Conservation (phyloP, 306 rosid species). For the Vigna mungo region DNA sequence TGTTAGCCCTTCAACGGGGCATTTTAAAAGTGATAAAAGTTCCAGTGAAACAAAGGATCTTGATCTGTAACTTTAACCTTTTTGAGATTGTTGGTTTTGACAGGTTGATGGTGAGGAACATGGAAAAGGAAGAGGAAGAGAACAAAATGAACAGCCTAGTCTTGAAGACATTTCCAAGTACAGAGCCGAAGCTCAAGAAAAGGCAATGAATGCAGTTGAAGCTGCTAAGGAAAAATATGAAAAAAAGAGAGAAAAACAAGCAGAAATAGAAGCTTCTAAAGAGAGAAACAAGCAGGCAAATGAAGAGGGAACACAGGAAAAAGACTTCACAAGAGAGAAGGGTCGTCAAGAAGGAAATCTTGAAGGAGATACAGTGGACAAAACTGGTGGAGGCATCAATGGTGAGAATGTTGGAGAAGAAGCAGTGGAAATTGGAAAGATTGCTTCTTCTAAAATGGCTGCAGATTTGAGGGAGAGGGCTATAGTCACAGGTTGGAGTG, state of each 20-base stretch:
- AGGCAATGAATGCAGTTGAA: slow-evolving; percentile 46
- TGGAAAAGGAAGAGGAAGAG: slow-evolving; percentile 36
- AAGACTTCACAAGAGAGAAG: slow-evolving; percentile 16
- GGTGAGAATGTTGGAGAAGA: slow-evolving; percentile 17
- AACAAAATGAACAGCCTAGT: slow-evolving; percentile 7
- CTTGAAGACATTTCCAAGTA: slow-evolving; percentile 54
- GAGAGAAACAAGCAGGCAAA: slow-evolving; percentile 41
- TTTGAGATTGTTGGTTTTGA: neutral
- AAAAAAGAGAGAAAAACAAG: slow-evolving; percentile 45
- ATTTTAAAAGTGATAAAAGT: neutral
- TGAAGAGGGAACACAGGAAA: slow-evolving; percentile 31
- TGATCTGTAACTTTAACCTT: neutral
- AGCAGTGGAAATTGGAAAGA: slow-evolving; percentile 53
- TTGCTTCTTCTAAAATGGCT: slow-evolving; percentile 54
- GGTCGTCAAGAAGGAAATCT: slow-evolving; percentile 23
- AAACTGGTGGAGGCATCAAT: slow-evolving; percentile 52
- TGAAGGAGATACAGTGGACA: neutral
- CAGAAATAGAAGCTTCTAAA: slow-evolving; percentile 44
- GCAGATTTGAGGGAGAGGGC: slow-evolving; percentile 67
- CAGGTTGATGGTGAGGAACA: neutral
- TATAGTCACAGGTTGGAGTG: slow-evolving; percentile 65
- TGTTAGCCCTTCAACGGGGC: neutral
- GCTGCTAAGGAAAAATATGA: slow-evolving; percentile 60
- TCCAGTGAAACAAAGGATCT: neutral
- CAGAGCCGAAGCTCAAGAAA: slow-evolving; percentile 61